Conservation (phyloP, 306 rosid species). For the Rosa chinensis region DNA sequence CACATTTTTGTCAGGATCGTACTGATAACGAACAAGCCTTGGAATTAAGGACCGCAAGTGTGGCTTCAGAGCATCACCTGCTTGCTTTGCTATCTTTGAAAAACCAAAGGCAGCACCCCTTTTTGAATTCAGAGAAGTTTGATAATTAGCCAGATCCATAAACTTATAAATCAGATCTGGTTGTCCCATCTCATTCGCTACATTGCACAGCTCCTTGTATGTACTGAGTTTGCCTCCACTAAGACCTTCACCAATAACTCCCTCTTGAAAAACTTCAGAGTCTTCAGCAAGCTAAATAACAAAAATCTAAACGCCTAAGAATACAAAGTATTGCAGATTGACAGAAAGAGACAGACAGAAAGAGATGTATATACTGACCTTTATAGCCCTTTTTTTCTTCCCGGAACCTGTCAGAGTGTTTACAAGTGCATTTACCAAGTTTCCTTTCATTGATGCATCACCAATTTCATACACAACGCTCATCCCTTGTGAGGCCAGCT, state of each 20-base stretch:
- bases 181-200: conserved; percentile 98
- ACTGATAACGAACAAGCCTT: conserved; percentile 95
- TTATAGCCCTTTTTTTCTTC: conserved; percentile 88
- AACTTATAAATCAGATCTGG: conserved; percentile 96
- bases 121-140: conserved; percentile 80
- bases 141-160: conserved; percentile 98
- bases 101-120: conserved; percentile 99
- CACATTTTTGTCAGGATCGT: conserved; percentile 97
- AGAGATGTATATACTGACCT: conserved; percentile 52
- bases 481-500: conserved; percentile 99
- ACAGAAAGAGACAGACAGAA: conserved; percentile 20
- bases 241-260: conserved; percentile 74
- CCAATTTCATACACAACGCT: conserved; percentile 98
- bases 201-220: conserved; percentile 91
- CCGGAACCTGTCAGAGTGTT: conserved; percentile 84
- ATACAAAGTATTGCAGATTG: conserved; percentile 6
- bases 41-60: conserved; percentile 74
- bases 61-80: conserved; percentile 93
- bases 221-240: conserved; percentile 91
- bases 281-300: conserved; percentile 83
- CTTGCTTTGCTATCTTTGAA: conserved; percentile 95
- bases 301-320: conserved; percentile 15
- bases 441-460: conserved; percentile 76
- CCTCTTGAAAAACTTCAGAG: conserved; percentile 89
- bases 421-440: conserved; percentile 88